Evolutionary conservation across 1,284 basidiomycete species (phyloP).

Genomic region (Leccinum subrobustum): DNA sequence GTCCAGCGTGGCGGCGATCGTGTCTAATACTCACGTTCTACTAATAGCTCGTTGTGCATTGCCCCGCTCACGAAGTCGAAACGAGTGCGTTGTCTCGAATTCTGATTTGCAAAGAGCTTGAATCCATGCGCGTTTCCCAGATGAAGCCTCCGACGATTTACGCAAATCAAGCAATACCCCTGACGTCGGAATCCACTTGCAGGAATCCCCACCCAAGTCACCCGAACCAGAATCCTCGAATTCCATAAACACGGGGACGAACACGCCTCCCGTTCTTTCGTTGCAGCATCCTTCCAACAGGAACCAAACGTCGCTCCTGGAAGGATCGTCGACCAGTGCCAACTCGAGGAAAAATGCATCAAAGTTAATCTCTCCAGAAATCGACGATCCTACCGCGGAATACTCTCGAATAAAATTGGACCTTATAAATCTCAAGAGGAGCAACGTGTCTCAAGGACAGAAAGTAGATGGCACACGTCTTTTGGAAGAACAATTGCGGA

Average conservation of each 20-base stretch:
- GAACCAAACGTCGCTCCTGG: constrained; percentile 22
- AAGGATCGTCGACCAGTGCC: constrained; percentile 11
- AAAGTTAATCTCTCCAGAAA: constrained; percentile 34
- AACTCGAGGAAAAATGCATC: constrained; percentile 23
- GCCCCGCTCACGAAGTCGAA: constrained; percentile 62
- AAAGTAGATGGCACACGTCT: constrained; percentile 2
- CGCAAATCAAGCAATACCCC: constrained; percentile 4
- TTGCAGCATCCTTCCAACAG: constrained; percentile 8
- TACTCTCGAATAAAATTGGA: constrained; percentile 63
- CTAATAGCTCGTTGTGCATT: constrained; percentile 67
- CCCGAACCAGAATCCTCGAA: constrained; percentile 2
- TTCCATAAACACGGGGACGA: constrained; percentile 34
- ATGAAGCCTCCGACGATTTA: constrained; percentile 7
- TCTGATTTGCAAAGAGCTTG: constrained; percentile 1
- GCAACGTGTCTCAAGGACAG: constrained; percentile 4
- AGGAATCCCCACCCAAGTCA: constrained; percentile 3
- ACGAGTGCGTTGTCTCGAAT: constrained; percentile 25
- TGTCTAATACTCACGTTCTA: constrained; percentile 13
- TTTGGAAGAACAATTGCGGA: constrained; percentile 55
- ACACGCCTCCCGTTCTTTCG: constrained; percentile 42
- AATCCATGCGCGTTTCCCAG: constrained; percentile 11
- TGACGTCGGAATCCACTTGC: constrained; percentile 3
- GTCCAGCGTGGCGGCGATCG: constrained; percentile 22
- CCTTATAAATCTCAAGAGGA: constrained; percentile 42
- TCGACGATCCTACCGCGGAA: constrained; percentile 58